Percentiles rank a stretch among this genome's conserved stretches.
Evolutionary conservation across 805 yeast species (phyloP).

Genomic region (Dipodascus albidus): DNA sequence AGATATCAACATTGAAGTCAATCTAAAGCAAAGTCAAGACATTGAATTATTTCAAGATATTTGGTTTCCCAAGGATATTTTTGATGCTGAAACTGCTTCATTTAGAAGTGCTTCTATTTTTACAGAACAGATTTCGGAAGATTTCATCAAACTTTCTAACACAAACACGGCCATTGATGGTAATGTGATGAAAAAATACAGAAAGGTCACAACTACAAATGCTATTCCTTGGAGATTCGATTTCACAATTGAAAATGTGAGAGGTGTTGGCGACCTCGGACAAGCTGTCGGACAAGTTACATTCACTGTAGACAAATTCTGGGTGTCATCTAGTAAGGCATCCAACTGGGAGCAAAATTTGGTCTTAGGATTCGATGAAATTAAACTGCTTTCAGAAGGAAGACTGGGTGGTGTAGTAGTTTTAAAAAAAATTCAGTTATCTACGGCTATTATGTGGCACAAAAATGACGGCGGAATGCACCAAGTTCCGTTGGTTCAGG

Average conservation of each 20-base stretch:
- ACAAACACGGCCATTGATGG: slow-evolving; percentile 8
- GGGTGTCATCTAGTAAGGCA: slow-evolving; percentile 60
- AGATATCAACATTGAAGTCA: slow-evolving; percentile 50
- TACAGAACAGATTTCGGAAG: background rate
- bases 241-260: slow-evolving; percentile 39
- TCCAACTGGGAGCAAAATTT: slow-evolving; percentile 63
- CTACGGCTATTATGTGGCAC: slow-evolving; percentile 67
- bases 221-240: slow-evolving; percentile 70
- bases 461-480: slow-evolving; percentile 26
- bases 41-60: slow-evolving; percentile 70
- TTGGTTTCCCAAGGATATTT: slow-evolving; percentile 45
- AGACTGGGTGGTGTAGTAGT: slow-evolving; percentile 65
- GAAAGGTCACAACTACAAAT: slow-evolving; percentile 47
- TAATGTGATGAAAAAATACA: slow-evolving; percentile 29
- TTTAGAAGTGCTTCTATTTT: slow-evolving; percentile 2
- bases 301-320: slow-evolving; percentile 43
- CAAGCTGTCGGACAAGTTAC: slow-evolving; percentile 64
- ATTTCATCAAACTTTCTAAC: background rate
- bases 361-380: slow-evolving; percentile 43
- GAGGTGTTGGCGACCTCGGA: slow-evolving; percentile 64
- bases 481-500: slow-evolving; percentile 55
- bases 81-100: slow-evolving; percentile 18
- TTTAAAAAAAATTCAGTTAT: slow-evolving; percentile 38
- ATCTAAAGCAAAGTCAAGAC: slow-evolving; percentile 80
- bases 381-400: slow-evolving; percentile 53